phyloP scores from a whole-genome alignment of 768 basidiomycete genomes.

The Gloeopeniophorella convolvens region DNA sequence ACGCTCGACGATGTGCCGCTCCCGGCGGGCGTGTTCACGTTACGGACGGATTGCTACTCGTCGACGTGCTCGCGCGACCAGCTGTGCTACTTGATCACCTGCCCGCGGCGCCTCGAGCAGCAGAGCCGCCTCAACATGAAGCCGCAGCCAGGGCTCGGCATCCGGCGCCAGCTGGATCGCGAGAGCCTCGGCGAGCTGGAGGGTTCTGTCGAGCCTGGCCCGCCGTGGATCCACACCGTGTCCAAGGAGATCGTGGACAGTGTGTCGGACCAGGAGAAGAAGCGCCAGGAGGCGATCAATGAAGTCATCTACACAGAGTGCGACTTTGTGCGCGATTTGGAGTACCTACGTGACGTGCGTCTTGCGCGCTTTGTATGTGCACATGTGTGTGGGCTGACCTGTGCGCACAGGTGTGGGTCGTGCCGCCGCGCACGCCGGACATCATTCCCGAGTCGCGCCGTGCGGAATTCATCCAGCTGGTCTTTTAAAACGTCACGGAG shows the following conservation, averaged over 20 bases:
- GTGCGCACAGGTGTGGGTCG: constrained; percentile 70
- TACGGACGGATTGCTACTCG: constrained; percentile 96
- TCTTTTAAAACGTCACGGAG: constrained; percentile 97
- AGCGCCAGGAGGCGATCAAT: constrained; percentile 95
- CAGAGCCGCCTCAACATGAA: constrained; percentile 93
- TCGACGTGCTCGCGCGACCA: constrained; percentile 92
- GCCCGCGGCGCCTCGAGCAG: constrained; percentile 89
- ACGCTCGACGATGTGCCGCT: constrained; percentile 55
- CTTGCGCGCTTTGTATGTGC: constrained; percentile 5
- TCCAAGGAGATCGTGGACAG: constrained; percentile 90
- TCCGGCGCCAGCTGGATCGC: constrained; percentile 56
- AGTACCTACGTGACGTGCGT: constrained; percentile 91
- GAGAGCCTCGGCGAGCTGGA: constrained; percentile 75
- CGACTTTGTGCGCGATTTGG: constrained; percentile 97
- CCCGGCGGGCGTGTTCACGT: constrained; percentile 92
- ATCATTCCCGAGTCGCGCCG: constrained; percentile 72
- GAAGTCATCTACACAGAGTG: constrained; percentile 93
- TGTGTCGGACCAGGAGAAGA: constrained; percentile 91
- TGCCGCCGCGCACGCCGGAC: constrained; percentile 68
- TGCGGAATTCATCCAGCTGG: constrained; percentile 83
- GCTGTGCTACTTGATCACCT: constrained; percentile 97
- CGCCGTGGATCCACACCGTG: constrained; percentile 94
- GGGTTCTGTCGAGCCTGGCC: constrained; percentile 67
- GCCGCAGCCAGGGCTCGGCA: constrained; percentile 81
- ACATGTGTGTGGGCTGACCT: constrained; percentile 4